Conservation (phyloP, 441 rosid species). For the California macrophylla region DNA sequence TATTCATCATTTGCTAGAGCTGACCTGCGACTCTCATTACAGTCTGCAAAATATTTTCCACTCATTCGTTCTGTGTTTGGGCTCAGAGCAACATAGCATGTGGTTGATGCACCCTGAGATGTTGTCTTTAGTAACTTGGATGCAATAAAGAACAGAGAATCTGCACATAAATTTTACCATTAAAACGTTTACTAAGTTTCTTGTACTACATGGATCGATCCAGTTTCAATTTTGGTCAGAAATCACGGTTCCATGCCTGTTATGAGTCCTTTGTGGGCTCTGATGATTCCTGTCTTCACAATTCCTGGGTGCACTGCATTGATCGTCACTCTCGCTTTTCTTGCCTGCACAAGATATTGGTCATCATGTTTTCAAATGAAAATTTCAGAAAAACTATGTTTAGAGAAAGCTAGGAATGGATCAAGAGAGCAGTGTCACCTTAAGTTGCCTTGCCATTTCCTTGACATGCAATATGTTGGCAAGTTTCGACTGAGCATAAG, state of each 20-base stretch:
- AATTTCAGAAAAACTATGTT: neutral
- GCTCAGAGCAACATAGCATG: constrained; percentile 74
- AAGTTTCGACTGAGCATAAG: constrained; percentile 76
- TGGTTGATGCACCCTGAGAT: constrained; percentile 83
- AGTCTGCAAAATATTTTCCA: constrained; percentile 82
- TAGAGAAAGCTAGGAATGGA: neutral
- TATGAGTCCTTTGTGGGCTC: constrained; percentile 68
- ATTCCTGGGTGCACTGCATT: constrained; percentile 93
- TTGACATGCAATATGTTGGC: constrained; percentile 76
- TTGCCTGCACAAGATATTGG: constrained; percentile 44
- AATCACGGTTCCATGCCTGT: constrained; percentile 40
- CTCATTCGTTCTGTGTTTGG: constrained; percentile 40
- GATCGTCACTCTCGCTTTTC: constrained; percentile 59
- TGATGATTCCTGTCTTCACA: constrained; percentile 77
- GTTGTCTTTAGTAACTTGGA: constrained; percentile 73
- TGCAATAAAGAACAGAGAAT: constrained; percentile 75
- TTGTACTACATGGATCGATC: neutral
- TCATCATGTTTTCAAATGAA: neutral
- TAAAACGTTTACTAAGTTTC: neutral
- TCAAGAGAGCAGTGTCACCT: constrained; percentile 30
- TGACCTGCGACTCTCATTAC: constrained; percentile 60
- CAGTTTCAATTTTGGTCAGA: neutral
- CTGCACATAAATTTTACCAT: constrained; percentile 30
- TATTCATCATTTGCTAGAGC: constrained; percentile 57
- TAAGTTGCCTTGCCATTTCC: constrained; percentile 59